Evolutionary conservation across 345 rosid genomes (phyloP), one percentile per base, ranked within the genome.

Genomic region (Tarenaya hassleriana): DNA sequence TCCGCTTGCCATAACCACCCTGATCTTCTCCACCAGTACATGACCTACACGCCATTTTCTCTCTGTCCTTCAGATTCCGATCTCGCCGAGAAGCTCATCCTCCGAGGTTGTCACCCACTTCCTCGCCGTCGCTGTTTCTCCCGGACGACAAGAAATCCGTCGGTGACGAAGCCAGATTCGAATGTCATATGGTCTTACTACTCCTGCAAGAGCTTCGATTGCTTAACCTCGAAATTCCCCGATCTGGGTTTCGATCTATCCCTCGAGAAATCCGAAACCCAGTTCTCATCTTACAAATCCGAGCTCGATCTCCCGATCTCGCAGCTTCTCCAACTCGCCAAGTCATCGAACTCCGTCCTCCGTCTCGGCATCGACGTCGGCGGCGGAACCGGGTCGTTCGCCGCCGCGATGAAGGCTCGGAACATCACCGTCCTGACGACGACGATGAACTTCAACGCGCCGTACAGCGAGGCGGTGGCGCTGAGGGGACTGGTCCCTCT

Each of bases 121-220:
- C 98, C 98, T 41, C 96, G 98, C 63, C 98, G 98, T 50, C 95
- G 98, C 20, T 92, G 98, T 82, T 88, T 88, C 78, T 83, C 98
- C 10, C 64, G 67, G 20, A 82, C 95, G 42, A 88, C 96, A 9
- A 45, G 73, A 1, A 83, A 76, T 39, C 71, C 82, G 1, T 45
- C 82, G 1, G 55, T 81, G 10, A 58, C 86, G 1, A 82, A 82
- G 17, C 84, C 80, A 0, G 96, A 85, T 20, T 73, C 90, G 7
- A 66, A 65, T 29, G 81, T 92, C 1, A 56, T 88, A 32, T 88
- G 97, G 98, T 60, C 63, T 44, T 73, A 74, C 42, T 92, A 88
- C 71, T 45, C 72, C 20, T 92, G 97, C 69, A 85, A 85, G 32
- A 72, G 72, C 20, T 92, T 92, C 48, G 70, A 77, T 35, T 92